phyloP scores from a whole-genome alignment of 1,284 basidiomycete species.

The Trametes polyzona region DNA sequence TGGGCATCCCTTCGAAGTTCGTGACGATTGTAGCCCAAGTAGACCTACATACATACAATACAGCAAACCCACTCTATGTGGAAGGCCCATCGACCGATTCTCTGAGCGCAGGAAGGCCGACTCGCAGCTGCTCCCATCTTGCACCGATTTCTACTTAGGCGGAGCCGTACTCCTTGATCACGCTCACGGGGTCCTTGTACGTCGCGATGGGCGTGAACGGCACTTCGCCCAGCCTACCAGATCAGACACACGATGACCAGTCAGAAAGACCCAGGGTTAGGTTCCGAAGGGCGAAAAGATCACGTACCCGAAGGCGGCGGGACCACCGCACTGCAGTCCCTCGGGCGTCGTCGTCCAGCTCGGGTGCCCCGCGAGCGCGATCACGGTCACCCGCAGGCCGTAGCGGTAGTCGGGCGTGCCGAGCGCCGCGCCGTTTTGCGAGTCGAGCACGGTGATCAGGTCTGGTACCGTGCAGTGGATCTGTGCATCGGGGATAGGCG shows the following conservation, averaged over 20 bases:
- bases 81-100: too few relatives aligned
- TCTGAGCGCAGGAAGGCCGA: too few relatives aligned
- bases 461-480: conserved; percentile 58
- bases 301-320: conserved; percentile 39
- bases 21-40: too few relatives aligned
- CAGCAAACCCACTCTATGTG: too few relatives aligned
- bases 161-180: conserved; percentile 32
- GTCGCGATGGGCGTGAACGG: conserved; percentile 34
- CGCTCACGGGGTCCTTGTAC: conserved; percentile 35
- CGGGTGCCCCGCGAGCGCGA: conserved; percentile 59
- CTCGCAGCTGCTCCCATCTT: too few relatives aligned
- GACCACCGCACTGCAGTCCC: conserved; percentile 57
- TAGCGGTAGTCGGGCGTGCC: conserved; percentile 52
- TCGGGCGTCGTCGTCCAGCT: conserved; percentile 57
- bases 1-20: too few relatives aligned
- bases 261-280: not conserved
- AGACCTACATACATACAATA: too few relatives aligned
- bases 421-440: conserved; percentile 55
- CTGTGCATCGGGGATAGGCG: conserved; percentile 19
- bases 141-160: too few relatives aligned
- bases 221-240: conserved; percentile 29
- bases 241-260: not conserved
- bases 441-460: conserved; percentile 59
- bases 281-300: not conserved
- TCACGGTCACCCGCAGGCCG: conserved; percentile 57